Evolutionary conservation across 176 grass and related monocot genomes (phyloP).

Genomic region (Musa schizocarpa): DNA sequence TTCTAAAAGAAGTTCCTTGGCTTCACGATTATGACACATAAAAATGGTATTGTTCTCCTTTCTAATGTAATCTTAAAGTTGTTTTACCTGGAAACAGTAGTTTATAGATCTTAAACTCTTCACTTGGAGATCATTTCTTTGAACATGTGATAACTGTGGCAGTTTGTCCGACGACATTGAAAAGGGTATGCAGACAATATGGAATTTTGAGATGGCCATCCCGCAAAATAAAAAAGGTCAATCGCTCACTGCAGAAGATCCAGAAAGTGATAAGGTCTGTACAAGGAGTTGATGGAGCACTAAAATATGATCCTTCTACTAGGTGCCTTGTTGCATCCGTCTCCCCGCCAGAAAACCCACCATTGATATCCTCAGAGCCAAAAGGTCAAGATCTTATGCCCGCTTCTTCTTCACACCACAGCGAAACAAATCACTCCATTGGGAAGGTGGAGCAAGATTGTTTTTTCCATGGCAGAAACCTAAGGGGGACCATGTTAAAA

Average conservation of each 20-base stretch:
- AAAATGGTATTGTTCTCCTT: not conserved
- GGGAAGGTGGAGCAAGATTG: not conserved
- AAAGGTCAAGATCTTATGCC: not conserved
- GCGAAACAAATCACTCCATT: not conserved
- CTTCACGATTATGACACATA: not conserved
- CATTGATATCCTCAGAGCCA: not conserved
- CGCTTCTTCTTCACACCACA: not conserved
- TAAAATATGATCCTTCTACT: constrained; percentile 51
- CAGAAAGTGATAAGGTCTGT: constrained; percentile 50
- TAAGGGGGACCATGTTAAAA: constrained; percentile 5
- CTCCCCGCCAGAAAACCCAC: constrained; percentile 9
- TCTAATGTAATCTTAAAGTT: not conserved
- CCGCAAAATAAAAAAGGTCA: constrained; percentile 68
- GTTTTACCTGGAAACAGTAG: not conserved
- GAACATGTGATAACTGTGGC: constrained; percentile 2
- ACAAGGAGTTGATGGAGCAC: constrained; percentile 35
- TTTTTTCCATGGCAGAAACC: not conserved
- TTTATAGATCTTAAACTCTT: not conserved
- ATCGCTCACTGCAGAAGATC: constrained; percentile 56
- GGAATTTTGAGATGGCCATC: constrained; percentile 69
- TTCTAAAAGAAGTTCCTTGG: not conserved
- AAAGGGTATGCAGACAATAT: constrained; percentile 51
- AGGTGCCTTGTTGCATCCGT: constrained; percentile 35
- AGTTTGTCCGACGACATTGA: constrained; percentile 69
- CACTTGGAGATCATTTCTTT: not conserved